Evolutionary conservation across 78 protist genomes (phyloP), one percentile per base, ranked within the genome.

Genomic region (Dictyostelium brefeldianum): DNA sequence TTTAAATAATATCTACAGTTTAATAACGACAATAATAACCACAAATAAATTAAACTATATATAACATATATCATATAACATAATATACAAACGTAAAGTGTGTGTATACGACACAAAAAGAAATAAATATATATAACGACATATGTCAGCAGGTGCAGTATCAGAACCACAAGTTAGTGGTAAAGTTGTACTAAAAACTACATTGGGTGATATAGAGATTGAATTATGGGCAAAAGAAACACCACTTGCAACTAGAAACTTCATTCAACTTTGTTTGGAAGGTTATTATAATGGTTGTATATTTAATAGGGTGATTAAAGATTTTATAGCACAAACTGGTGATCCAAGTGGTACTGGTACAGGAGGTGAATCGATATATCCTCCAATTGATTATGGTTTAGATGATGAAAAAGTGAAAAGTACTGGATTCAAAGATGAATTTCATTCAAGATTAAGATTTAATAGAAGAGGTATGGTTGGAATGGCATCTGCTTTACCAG

Each of bases 261-360:
- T 98, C n/a, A 51, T 97, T 11, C 99, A 98, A 70, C 94, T 95
- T 54, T 94, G 98, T 69, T 0, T 96, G 51, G 96, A 91, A 20
- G 69, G 98, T 12, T 98, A 98, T 85, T 98, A 98, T 70, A 97
- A 98, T 70, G 77, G 90, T 89, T 80, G 90, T 41, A 53, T 90
- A 12, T 98, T 98, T 92, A 98, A 98, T 92, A 90, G 99, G 2
- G 81, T 98, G 65, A 83, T 98, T 51, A 80, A 80, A 50, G 94
- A 77, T 12, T 97, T 97, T 89, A 95, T 98, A 54, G 91, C 95
- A 17, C 99, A 98, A 81, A 93, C 96, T 29, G 99, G 99, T 57
- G 99, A 98, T 77, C 99, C 99, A 11, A 97, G 98, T 0, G 97
- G 96, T 4, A 96, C 98, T 0, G 99, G 99, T 20, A 75, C 56